These are phyloP conservation scores for Candida pseudoviswanathii DNA, from an alignment of 1,139 yeast genomes.

Conservation along the genomic window DNA sequence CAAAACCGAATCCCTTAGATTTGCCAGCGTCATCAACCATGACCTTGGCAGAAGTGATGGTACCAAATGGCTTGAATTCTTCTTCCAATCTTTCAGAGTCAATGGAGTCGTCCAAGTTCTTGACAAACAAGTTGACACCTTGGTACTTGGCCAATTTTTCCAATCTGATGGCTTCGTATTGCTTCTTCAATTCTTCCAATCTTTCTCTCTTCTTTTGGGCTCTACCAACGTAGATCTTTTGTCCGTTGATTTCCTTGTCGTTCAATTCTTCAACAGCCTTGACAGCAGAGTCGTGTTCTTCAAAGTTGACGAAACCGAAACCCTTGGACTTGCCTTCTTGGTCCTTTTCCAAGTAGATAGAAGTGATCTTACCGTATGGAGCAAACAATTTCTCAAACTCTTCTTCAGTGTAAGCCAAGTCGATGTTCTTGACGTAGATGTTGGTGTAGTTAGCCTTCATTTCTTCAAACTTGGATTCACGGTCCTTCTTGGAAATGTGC, in stretches of 20 bases:
- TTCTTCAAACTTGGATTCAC: slow-evolving; percentile 92
- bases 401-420: slow-evolving; percentile 68
- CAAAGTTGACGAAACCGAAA: slow-evolving; percentile 94
- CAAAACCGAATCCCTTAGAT: slow-evolving; percentile 98
- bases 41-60: slow-evolving; percentile 94
- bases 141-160: slow-evolving; percentile 95
- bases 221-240: slow-evolving; percentile 92
- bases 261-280: slow-evolving; percentile 92
- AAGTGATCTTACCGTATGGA: slow-evolving; percentile 80
- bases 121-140: slow-evolving; percentile 95
- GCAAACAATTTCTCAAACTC: slow-evolving; percentile 74
- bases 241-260: slow-evolving; percentile 83
- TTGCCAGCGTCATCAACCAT: slow-evolving; percentile 95
- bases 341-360: slow-evolving; percentile 81
- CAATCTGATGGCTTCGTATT: slow-evolving; percentile 89
- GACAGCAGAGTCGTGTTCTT: slow-evolving; percentile 82
- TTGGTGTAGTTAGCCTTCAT: slow-evolving; percentile 93
- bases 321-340: slow-evolving; percentile 91
- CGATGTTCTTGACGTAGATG: slow-evolving; percentile 90
- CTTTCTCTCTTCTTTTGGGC: slow-evolving; percentile 99
- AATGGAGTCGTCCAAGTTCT: slow-evolving; percentile 92
- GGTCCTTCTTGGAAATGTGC: slow-evolving; percentile 91
- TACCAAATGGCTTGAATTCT: slow-evolving; percentile 92
- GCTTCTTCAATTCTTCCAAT: slow-evolving; percentile 92
- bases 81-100: slow-evolving; percentile 91